A percentile compares a stretch with the other conserved stretches of the same genome.
phyloP scores from a whole-genome alignment of 345 rosid species.

The Ricinus communis region DNA sequence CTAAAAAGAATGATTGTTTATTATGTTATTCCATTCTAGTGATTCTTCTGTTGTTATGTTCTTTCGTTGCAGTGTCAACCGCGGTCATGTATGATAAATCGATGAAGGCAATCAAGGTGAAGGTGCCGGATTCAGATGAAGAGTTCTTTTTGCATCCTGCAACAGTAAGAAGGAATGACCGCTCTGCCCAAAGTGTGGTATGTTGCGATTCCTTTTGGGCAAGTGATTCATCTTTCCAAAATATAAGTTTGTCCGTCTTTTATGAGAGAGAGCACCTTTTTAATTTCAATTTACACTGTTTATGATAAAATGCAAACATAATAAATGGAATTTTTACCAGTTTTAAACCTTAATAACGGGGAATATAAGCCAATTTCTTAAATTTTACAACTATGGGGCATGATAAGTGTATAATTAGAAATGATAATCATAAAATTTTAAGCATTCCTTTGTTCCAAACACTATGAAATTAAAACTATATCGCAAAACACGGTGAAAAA shows the following conservation, averaged over 20 bases:
- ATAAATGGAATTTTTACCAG: neutral
- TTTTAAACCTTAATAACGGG: neutral
- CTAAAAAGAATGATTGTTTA: conserved; percentile 3
- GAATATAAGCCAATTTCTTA: neutral
- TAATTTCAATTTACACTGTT: neutral
- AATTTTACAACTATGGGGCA: neutral
- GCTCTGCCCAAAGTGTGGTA: conserved; percentile 95
- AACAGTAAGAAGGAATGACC: conserved; percentile 87
- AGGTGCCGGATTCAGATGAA: conserved; percentile 86
- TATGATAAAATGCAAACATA: neutral
- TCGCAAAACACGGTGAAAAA: too few relatives aligned
- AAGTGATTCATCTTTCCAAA: neutral
- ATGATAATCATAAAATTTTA: neutral
- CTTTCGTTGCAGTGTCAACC: conserved; percentile 61
- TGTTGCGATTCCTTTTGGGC: conserved; percentile 15
- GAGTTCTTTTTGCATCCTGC: conserved; percentile 94
- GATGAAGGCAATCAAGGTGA: conserved; percentile 77
- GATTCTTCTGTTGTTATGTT: neutral
- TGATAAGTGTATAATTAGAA: neutral
- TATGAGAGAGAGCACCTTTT: too few relatives aligned
- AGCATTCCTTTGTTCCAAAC: neutral
- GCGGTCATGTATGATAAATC: conserved; percentile 83
- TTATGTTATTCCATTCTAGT: too few relatives aligned
- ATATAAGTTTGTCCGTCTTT: too few relatives aligned
- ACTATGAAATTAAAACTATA: neutral